Percentiles rank a stretch among this genome's conserved stretches.
Evolutionary conservation across 2,329 filamentous ascomycete genomes (phyloP).

Genomic region (Fusarium sp.): DNA sequence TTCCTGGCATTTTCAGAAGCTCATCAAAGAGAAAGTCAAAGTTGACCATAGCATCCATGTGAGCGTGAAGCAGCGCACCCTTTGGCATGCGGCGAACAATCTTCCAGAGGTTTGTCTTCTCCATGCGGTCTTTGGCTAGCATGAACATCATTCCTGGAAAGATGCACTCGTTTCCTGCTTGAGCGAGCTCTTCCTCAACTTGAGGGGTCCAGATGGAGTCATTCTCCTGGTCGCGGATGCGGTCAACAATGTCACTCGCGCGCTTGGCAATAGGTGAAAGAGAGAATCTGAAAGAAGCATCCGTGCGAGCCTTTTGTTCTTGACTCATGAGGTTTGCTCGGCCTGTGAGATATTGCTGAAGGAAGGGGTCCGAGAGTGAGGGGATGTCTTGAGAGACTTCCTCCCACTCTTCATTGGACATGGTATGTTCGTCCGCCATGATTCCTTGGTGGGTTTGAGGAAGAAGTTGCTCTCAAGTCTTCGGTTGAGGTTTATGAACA

Average conservation of each 20-base stretch:
- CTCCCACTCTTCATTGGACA: conserved; percentile 69
- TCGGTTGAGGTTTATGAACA: neutral
- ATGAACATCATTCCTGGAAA: conserved; percentile 96
- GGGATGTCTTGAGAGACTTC: conserved; percentile 69
- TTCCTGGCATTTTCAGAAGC: conserved; percentile 76
- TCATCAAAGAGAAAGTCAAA: conserved; percentile 82
- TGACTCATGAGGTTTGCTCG: conserved; percentile 80
- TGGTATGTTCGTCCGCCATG: conserved; percentile 50
- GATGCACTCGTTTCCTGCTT: conserved; percentile 70
- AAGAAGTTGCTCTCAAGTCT: neutral
- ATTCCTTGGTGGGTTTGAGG: neutral
- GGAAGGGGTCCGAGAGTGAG: conserved; percentile 74
- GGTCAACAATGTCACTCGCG: conserved; percentile 82
- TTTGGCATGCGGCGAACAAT: conserved; percentile 91
- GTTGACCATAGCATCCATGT: conserved; percentile 92
- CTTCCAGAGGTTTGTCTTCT: conserved; percentile 84
- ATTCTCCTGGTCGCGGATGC: conserved; percentile 83
- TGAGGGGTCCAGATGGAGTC: conserved; percentile 79
- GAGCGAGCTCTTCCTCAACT: conserved; percentile 76
- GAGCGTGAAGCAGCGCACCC: conserved; percentile 85
- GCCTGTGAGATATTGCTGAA: conserved; percentile 83
- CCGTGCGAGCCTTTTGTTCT: conserved; percentile 85
- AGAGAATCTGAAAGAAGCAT: conserved; percentile 74
- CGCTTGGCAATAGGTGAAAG: conserved; percentile 82
- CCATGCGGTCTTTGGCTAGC: conserved; percentile 86